Base-by-base conservation (phyloP, 78 protist species). In the Dictyostelium purpureum region DNA sequence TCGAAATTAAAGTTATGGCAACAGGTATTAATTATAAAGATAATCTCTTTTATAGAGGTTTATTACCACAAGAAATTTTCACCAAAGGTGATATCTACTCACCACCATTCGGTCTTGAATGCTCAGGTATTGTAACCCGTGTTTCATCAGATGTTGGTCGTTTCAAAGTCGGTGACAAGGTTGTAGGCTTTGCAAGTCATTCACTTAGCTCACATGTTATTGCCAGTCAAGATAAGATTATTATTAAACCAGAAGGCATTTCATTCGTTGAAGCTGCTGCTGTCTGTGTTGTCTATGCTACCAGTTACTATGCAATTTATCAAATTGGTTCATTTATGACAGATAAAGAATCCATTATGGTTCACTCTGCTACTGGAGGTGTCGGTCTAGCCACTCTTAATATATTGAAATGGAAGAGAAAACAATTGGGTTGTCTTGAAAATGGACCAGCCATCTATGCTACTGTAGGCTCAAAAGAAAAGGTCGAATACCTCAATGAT, bases 371-470 rank as follows among this genome's bases (percentile, higher is more conserved):
- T 45, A 83, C 95, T 21, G 98, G 98, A 14, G 98, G 98, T 45
- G 97, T 96, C 51, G 98, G 98, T 70, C 7, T 96, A 18, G 95
- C 98, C 5, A 97, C 98, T 9, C 61, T 96, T 42, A 88, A 96
- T 31, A 76, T 96, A 37, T 95, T 89, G 40, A 95, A 94, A 71
- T 82, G 66, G 73, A 82, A 82, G 56, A 47, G 76, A 69, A 42
- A 40, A 31, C 31, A 40, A 56, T 38, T 89, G 56, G 38, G 49
- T 43, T 0, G 43, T 66, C 6, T 67, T 49, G 51, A 61, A 18
- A 24, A 54, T 0, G 31, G 9, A 56, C 65, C 76, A 5, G 4
- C 76, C 0, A 69, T 69, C 16, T 69, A 69, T 69, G 76, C 78
- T n/a, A 52, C 87, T 6, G 88, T 79, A 38, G 94, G 87, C 1